These are phyloP conservation scores for Phytophthora podocarpi DNA, from an alignment of 352 stramenopile species.

Conservation along the genomic window DNA sequence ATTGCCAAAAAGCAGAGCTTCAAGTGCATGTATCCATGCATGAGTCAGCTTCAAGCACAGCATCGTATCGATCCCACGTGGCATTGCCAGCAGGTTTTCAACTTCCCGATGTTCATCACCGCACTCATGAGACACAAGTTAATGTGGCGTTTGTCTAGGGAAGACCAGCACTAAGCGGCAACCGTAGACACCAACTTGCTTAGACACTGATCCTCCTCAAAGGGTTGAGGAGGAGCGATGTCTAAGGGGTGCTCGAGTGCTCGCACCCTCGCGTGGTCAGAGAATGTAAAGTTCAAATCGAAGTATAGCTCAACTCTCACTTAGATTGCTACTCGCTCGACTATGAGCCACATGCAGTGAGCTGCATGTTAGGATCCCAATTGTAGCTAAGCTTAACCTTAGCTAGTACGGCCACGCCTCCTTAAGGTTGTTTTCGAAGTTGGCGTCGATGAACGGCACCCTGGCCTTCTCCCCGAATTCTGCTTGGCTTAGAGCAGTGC, in stretches of 20 bases:
- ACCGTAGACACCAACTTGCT: too few relatives aligned
- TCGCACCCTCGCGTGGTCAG: too few relatives aligned
- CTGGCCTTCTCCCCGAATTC: conserved; percentile 24
- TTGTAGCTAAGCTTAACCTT: too few relatives aligned
- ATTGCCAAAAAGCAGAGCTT: too few relatives aligned
- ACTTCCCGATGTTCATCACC: background rate
- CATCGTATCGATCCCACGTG: background rate
- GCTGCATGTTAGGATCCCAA: too few relatives aligned
- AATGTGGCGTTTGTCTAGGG: background rate
- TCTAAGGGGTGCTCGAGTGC: too few relatives aligned
- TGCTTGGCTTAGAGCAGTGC: conserved; percentile 6
- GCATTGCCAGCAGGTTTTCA: background rate
- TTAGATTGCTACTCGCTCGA: background rate
- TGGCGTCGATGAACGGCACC: too few relatives aligned
- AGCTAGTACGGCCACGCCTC: too few relatives aligned
- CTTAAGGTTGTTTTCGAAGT: too few relatives aligned
- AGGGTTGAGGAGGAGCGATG: too few relatives aligned
- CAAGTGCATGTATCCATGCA: conserved; percentile 2
- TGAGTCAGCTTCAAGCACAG: conserved; percentile 7
- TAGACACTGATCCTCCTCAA: too few relatives aligned
- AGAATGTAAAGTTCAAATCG: background rate
- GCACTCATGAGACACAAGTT: conserved; percentile 11
- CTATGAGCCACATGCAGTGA: too few relatives aligned
- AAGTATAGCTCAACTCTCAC: background rate
- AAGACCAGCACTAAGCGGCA: conserved; percentile 6